Evolutionary conservation across 2,329 filamentous ascomycete genomes (phyloP).

Genomic region (Parastagonospora nodorum): DNA sequence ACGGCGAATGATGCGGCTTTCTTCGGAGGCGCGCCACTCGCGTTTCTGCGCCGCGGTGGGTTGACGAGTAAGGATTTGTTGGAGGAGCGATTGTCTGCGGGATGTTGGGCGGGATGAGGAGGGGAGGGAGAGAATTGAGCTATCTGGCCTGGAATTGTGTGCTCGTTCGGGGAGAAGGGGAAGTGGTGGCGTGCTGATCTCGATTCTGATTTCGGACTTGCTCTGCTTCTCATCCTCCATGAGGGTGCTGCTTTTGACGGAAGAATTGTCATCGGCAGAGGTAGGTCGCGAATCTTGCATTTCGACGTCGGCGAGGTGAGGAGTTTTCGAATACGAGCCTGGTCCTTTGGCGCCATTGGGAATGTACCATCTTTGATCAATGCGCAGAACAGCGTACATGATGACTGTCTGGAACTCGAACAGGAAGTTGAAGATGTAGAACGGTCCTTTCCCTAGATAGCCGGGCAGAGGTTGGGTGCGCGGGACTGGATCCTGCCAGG

Average conservation of each 20-base stretch:
- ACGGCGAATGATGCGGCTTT: conserved; percentile 23
- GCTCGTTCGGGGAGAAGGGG: background rate
- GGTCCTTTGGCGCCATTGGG: conserved; percentile 69
- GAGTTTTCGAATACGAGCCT: conserved; percentile 25
- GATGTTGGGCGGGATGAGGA: conserved; percentile 9
- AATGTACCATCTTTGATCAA: conserved; percentile 77
- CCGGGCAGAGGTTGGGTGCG: conserved; percentile 64
- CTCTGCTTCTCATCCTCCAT: conserved; percentile 3
- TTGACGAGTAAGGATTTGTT: background rate
- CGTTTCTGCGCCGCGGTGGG: conserved; percentile 13
- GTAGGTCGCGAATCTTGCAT: conserved; percentile 22
- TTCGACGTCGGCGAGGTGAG: conserved; percentile 16
- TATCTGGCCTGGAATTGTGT: background rate
- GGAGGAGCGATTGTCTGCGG: conserved; percentile 4
- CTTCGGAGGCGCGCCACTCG: conserved; percentile 26
- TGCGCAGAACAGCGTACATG: conserved; percentile 68
- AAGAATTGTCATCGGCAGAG: conserved; percentile 1
- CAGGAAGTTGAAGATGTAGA: conserved; percentile 79
- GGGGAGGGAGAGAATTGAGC: conserved; percentile 5
- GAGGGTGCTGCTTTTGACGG: background rate
- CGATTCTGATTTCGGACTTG: conserved; percentile 2
- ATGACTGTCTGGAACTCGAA: conserved; percentile 74
- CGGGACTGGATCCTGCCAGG: conserved; percentile 55
- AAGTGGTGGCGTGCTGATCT: background rate
- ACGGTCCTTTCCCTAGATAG: conserved; percentile 73